Base-by-base conservation (phyloP, 2,329 filamentous ascomycete genomes). In the Fusarium sp. region DNA sequence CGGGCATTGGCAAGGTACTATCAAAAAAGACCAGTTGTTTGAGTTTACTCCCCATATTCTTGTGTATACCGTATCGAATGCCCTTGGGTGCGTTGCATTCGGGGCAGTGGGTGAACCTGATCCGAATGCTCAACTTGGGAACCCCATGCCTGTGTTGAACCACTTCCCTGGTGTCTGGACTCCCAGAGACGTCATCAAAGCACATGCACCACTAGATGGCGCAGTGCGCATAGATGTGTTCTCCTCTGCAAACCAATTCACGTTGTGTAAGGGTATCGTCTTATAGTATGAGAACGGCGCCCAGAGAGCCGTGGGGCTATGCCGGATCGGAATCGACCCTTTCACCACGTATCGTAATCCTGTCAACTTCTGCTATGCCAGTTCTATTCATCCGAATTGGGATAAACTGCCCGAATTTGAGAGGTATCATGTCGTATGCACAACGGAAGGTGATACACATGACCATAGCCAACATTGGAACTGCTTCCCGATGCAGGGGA, bases 121-220 rank as follows among this genome's bases (percentile, higher is more conserved):
- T 38, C 16, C 34, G 34, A 2, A 11, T n/a, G 34, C 5, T 38
- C 34, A 3, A 11, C 4, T 6, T 38, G 34, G 34, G 6, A n/a
- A 38, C 16, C 16, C 34, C 1, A 38, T 38, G 9, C 34, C 16
- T 9, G 16, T 5, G 32, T 18, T 38, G 32, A 38, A 9, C 16
- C 0, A 3, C 1, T 34, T 34, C 32, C 5, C 32, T 34, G 16
- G 5, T n/a, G n/a, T n/a, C n/a, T n/a, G n/a, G n/a, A n/a, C n/a
- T n/a, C n/a, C n/a, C n/a, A n/a, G n/a, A n/a, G n/a, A n/a, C n/a
- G n/a, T n/a, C n/a, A 18, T 38, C 18, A 38, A n/a, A 5, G 9
- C 34, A 38, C 16, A 38, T n/a, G 34, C 7, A 5, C 34, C 34
- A 6, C 1, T 38, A n/a, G 16, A 38, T n/a, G 16, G 9, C 1